Base-by-base conservation (phyloP, 768 basidiomycete species). In the Xerocomellus amylosporus region DNA sequence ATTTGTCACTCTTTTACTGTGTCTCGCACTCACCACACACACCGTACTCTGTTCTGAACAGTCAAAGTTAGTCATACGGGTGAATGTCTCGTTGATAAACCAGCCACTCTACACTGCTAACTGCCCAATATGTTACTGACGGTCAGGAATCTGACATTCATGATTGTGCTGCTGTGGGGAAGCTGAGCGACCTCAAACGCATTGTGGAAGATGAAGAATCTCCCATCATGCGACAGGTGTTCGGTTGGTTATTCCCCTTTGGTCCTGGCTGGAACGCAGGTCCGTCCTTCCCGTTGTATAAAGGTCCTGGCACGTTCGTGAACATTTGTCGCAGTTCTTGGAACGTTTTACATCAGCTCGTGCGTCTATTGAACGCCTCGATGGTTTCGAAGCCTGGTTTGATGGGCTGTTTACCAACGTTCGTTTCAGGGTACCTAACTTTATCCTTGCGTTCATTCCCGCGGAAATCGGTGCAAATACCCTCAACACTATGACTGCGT, bases 301-400 rank as follows among this genome's bases (percentile, higher is more conserved):
- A 28, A 46, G 26, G 19, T 39, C 42, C 17, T 64, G 44, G 45
- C 63, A 54, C 64, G 49, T 60, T 64, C 57, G 52, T 67, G 45
- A 68, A 60, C 31, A 44, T 56, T 55, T 50, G 34, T 49, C 43
- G 30, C 59, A 82, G 83, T 97, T 52, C 78, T 95, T 28, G 93
- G 90, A 58, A 95, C 93, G 19, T 93, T 95, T 78, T 95, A 95
- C 77, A 95, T 95, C 73, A 93, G 90, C 79, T 95, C 92, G 93
- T 94, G 69, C 66, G 90, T 81, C 56, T 49, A 49, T 56, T 58
- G 39, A 41, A 17, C 53, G 49, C 47, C 39, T 47, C 26, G 51
- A 38, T 41, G 54, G 43, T 54, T 55, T 58, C 54, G 52, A 55
- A 60, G 56, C 58, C 52, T 49, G 60, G 51, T 56, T 54, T 49